Conservation (phyloP, 345 rosid genomes). For the Clarkia xantiana region DNA sequence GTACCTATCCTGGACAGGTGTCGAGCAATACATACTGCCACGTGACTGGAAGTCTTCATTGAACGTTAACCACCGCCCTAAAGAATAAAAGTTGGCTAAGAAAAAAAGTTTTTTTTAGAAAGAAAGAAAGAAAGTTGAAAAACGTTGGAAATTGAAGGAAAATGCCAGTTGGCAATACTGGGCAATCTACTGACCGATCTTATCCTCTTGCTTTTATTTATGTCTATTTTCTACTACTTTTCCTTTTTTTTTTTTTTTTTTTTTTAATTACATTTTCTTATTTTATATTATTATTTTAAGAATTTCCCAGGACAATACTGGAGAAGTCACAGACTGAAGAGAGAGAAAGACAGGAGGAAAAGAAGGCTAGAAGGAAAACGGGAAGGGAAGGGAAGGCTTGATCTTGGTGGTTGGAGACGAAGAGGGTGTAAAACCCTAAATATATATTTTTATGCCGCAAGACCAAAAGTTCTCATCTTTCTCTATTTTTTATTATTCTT, state of each 20-base stretch:
- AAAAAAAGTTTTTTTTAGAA: too few relatives aligned
- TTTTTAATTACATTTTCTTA: neutral
- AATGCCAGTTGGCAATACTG: too few relatives aligned
- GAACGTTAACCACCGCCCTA: too few relatives aligned
- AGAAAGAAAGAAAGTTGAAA: too few relatives aligned
- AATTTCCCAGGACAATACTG: slow-evolving; percentile 1
- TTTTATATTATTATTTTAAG: slow-evolving; percentile 1
- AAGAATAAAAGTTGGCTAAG: too few relatives aligned
- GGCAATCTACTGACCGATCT: slow-evolving; percentile 50
- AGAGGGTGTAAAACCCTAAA: slow-evolving; percentile 32
- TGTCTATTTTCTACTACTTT: neutral
- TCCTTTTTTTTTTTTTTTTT: neutral
- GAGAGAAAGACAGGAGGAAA: slow-evolving; percentile 1
- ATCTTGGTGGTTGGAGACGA: slow-evolving; percentile 4
- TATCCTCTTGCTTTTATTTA: slow-evolving; percentile 39
- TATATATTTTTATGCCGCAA: slow-evolving; percentile 14
- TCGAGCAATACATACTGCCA: too few relatives aligned
- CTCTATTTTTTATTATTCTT: neutral
- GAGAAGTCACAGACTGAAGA: neutral
- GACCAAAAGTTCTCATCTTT: slow-evolving; percentile 7
- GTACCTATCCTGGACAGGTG: too few relatives aligned
- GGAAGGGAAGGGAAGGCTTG: slow-evolving; percentile 1
- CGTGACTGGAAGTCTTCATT: too few relatives aligned
- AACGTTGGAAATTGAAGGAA: too few relatives aligned
- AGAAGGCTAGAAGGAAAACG: neutral